Percentiles rank a stretch among this genome's conserved stretches.
These are phyloP conservation scores for Vaccinium darrowii DNA, from an alignment of 148 eudicot genomes.

Conservation along the genomic window DNA sequence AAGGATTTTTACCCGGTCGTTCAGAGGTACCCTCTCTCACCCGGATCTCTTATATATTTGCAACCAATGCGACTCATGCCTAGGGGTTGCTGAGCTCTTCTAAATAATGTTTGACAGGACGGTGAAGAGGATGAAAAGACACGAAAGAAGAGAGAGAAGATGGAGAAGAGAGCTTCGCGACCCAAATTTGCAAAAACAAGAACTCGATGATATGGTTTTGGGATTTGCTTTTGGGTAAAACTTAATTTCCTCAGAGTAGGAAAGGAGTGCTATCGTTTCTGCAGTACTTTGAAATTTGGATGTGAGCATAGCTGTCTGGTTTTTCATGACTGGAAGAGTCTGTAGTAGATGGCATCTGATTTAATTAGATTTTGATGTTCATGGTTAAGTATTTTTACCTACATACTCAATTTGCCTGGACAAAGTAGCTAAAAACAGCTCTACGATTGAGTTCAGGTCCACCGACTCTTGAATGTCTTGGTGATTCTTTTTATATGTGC, in stretches of 20 bases:
- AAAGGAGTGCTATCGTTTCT: not conserved
- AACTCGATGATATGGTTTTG: conserved; percentile 30
- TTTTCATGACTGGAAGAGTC: not conserved
- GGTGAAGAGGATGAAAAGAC: conserved; percentile 67
- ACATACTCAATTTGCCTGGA: not conserved
- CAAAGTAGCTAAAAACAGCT: not conserved
- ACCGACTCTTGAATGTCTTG: not conserved
- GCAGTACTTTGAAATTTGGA: not conserved
- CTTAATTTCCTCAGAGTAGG: not conserved
- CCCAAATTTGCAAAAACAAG: conserved; percentile 52
- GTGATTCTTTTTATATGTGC: not conserved
- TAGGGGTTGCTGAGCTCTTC: not conserved
- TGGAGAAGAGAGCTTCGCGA: conserved; percentile 71
- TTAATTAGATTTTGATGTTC: not conserved
- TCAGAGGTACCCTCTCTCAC: conserved; percentile 57
- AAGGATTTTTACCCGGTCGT: conserved; percentile 61
- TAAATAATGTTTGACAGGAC: conserved; percentile 33
- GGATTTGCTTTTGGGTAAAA: not conserved
- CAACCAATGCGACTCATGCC: not conserved
- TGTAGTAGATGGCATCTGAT: not conserved
- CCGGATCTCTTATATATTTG: not conserved
- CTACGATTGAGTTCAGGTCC: not conserved
- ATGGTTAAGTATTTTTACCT: not conserved
- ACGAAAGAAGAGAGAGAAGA: conserved; percentile 65
- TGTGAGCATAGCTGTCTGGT: not conserved